A percentile compares a stretch with the other conserved stretches of the same genome.
These are phyloP conservation scores for Pseudocercospora cruenta DNA, from an alignment of 2,329 filamentous ascomycete species.

Conservation along the genomic window DNA sequence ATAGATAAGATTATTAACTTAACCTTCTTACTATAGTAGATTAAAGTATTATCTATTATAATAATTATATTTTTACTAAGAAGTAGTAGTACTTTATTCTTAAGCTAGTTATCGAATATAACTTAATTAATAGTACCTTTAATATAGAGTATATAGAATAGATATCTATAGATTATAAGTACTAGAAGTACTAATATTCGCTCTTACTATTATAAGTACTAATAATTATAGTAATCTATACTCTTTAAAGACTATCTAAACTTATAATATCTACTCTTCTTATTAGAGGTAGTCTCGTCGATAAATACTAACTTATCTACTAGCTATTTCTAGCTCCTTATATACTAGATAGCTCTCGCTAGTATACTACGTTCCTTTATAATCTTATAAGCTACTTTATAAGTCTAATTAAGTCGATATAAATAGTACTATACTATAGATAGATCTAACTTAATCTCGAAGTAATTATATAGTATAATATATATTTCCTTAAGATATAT, in stretches of 20 bases:
- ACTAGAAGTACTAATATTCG: background rate
- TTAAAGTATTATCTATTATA: constrained; percentile 8
- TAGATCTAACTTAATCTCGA: background rate
- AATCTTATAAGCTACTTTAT: background rate
- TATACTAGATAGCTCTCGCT: background rate
- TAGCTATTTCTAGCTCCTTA: background rate
- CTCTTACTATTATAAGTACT: background rate
- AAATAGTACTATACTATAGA: background rate
- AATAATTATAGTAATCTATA: background rate
- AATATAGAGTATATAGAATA: background rate
- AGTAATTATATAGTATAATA: background rate
- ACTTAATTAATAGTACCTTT: background rate
- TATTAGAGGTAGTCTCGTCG: background rate
- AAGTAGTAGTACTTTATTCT: background rate
- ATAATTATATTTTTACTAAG: background rate
- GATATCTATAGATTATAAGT: constrained; percentile 6
- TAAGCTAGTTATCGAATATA: background rate
- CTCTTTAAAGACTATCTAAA: background rate
- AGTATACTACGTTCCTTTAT: background rate
- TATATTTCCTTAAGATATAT: background rate
- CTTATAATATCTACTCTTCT: background rate
- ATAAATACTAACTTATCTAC: constrained; percentile 1
- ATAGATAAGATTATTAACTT: background rate
- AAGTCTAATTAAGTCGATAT: background rate
- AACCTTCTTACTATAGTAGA: background rate